Percentiles rank a stretch among this genome's conserved stretches.
These are phyloP conservation scores for Xanthoparmelia taractica DNA, from an alignment of 495 filamentous ascomycete genomes.

Conservation along the genomic window DNA sequence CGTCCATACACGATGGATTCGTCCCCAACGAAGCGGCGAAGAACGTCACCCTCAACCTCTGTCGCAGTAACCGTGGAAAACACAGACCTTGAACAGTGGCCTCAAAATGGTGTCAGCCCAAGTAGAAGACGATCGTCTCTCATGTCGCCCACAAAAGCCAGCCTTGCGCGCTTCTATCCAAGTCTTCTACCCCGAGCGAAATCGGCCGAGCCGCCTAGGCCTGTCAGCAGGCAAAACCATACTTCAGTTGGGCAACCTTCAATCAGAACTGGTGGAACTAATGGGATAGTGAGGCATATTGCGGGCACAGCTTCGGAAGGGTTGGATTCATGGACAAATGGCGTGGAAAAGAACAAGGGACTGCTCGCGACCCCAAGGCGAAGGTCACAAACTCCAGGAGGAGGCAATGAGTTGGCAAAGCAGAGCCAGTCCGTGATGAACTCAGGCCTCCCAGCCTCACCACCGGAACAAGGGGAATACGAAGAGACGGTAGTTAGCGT, in stretches of 20 bases:
- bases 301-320: not conserved
- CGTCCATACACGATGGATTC: conserved; percentile 37
- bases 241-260: not conserved
- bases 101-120: conserved; percentile 26
- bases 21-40: conserved; percentile 57
- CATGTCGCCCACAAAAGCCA: conserved; percentile 58
- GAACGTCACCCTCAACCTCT: conserved; percentile 45
- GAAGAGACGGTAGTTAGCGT: not conserved
- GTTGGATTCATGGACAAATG: not conserved
- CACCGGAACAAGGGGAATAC: conserved; percentile 4
- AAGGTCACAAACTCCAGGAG: conserved; percentile 8
- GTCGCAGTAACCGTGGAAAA: conserved; percentile 29
- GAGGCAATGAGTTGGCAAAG: not conserved
- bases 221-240: conserved; percentile 7
- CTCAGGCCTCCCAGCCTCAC: not conserved
- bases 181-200: conserved; percentile 45
- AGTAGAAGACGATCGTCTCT: conserved; percentile 46
- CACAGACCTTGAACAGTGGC: conserved; percentile 28
- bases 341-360: not conserved
- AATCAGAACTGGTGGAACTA: not conserved
- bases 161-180: conserved; percentile 56
- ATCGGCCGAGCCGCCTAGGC: conserved; percentile 32
- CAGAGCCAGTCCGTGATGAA: not conserved
- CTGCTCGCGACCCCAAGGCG: not conserved
- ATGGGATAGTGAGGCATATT: not conserved